These are phyloP conservation scores for Microbotryum intermedium DNA, from an alignment of 1,284 basidiomycete species.

Conservation along the genomic window DNA sequence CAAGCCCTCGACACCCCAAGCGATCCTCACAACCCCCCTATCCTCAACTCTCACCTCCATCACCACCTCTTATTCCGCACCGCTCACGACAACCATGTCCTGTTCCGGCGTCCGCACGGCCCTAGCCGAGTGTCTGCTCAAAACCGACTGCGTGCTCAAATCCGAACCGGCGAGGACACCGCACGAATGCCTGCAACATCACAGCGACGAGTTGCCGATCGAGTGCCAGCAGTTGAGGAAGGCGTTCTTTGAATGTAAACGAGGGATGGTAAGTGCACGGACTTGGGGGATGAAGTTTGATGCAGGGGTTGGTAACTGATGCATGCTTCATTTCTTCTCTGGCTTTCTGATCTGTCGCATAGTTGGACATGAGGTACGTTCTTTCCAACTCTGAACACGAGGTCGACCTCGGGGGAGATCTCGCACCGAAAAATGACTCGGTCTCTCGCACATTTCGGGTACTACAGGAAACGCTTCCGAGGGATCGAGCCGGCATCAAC, in stretches of 20 bases:
- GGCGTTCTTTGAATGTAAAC: conserved; percentile 76
- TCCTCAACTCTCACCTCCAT: not conserved
- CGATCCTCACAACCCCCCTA: no score
- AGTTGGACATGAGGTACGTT: conserved; percentile 30
- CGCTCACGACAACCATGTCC: conserved; percentile 48
- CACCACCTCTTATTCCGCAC: not conserved
- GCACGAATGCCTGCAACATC: conserved; percentile 66
- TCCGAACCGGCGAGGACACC: conserved; percentile 25
- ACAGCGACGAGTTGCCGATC: conserved; percentile 62
- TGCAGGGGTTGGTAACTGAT: not conserved
- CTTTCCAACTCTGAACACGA: not conserved
- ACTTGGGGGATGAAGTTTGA: not conserved
- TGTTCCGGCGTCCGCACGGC: conserved; percentile 64
- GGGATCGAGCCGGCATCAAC: conserved; percentile 20
- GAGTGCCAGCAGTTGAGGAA: conserved; percentile 63
- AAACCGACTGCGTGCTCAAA: conserved; percentile 72
- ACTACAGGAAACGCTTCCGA: conserved; percentile 26
- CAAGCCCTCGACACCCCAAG: no score
- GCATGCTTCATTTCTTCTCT: no score
- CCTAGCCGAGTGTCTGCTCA: conserved; percentile 67
- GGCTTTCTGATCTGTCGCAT: not conserved
- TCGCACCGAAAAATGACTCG: not conserved
- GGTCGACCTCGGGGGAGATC: not conserved
- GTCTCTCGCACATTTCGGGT: not conserved
- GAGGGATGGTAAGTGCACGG: conserved; percentile 60